Conservation (phyloP, 352 stramenopile genomes). For the Globisporangium mamillatum region DNA sequence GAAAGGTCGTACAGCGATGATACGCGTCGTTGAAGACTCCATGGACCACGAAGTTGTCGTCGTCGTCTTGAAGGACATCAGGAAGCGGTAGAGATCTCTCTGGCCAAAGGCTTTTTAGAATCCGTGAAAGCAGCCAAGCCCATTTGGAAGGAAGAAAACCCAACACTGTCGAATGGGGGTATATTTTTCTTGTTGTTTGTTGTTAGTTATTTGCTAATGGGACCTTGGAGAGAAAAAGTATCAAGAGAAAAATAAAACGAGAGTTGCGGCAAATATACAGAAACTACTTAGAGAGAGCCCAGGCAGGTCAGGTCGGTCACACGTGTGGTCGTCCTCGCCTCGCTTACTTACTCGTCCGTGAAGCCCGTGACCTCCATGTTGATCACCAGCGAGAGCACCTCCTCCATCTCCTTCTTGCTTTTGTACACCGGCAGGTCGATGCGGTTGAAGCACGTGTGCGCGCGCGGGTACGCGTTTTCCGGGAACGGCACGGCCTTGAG, state of each 20-base stretch:
- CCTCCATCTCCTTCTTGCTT: conserved; percentile 87
- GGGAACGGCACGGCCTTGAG: conserved; percentile 59
- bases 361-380: conserved; percentile 95
- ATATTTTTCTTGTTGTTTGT: neutral
- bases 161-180: neutral
- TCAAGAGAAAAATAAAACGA: neutral
- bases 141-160: neutral
- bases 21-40: neutral
- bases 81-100: no score
- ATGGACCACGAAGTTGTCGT: neutral
- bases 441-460: conserved; percentile 88
- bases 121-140: neutral
- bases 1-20: neutral
- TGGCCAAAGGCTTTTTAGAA: neutral
- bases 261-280: conserved; percentile 3
- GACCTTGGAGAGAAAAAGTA: neutral
- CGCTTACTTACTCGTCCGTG: conserved; percentile 47
- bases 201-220: neutral
- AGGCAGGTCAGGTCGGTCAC: neutral
- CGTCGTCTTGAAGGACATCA: no score
- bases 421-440: conserved; percentile 91
- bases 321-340: neutral
- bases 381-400: conserved; percentile 93
- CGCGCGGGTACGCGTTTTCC: conserved; percentile 49
- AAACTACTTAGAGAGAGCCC: conserved; percentile 2